These are phyloP conservation scores for Claviceps maximensis DNA, from an alignment of 2,329 filamentous ascomycete genomes.

Conservation along the genomic window DNA sequence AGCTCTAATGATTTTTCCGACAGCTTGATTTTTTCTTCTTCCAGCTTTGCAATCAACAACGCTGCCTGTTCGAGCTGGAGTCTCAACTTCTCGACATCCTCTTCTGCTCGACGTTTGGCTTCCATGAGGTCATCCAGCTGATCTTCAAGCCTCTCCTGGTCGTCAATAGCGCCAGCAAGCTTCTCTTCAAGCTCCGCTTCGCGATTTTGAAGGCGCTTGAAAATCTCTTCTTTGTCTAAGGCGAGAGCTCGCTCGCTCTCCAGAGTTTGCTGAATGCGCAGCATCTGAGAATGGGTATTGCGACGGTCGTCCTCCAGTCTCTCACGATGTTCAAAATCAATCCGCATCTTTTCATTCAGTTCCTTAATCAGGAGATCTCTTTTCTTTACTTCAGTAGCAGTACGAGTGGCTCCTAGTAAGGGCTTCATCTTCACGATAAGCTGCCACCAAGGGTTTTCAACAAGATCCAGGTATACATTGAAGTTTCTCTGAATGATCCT, in stretches of 20 bases:
- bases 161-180: conserved; percentile 77
- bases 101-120: conserved; percentile 78
- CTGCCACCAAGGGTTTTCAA: conserved; percentile 94
- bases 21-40: conserved; percentile 72
- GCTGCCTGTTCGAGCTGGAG: conserved; percentile 85
- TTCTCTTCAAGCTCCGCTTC: conserved; percentile 90
- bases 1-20: conserved; percentile 53
- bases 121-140: conserved; percentile 81
- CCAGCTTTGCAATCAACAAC: conserved; percentile 69
- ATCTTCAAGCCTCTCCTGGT: conserved; percentile 87
- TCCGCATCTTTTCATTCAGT: conserved; percentile 69
- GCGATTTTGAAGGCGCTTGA: conserved; percentile 85
- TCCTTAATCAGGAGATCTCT: conserved; percentile 86
- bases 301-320: conserved; percentile 84
- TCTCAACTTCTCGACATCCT: conserved; percentile 66
- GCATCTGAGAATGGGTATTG: conserved; percentile 73
- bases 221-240: conserved; percentile 97
- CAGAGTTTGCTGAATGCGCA: conserved; percentile 81
- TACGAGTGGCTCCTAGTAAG: conserved; percentile 79
- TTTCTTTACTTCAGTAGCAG: conserved; percentile 86
- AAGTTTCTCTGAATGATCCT: conserved; percentile 93
- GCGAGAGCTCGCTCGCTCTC: conserved; percentile 94
- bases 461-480: conserved; percentile 77
- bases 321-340: conserved; percentile 61
- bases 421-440: conserved; percentile 92